These are phyloP conservation scores for Pseudopithomyces maydicus DNA, from an alignment of 2,329 filamentous ascomycete species.

Conservation along the genomic window DNA sequence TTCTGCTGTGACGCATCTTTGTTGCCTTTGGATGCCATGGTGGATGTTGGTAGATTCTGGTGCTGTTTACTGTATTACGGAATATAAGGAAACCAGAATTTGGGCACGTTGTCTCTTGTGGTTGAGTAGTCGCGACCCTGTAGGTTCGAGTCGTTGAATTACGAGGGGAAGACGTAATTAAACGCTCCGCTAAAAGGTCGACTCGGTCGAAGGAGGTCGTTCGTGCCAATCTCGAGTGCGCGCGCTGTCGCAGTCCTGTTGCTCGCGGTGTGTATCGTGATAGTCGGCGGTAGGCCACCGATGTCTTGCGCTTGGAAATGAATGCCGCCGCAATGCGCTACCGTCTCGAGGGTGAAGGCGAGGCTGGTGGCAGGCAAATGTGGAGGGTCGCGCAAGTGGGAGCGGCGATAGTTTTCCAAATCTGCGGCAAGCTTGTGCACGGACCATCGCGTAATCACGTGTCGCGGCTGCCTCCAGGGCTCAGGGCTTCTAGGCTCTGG, in stretches of 20 bases:
- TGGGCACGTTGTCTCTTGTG: not conserved
- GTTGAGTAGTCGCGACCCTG: not conserved
- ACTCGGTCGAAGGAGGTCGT: not conserved
- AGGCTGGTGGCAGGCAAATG: conserved; percentile 1
- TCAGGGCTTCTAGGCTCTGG: not conserved
- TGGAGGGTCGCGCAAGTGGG: conserved; percentile 3
- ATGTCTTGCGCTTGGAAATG: not conserved
- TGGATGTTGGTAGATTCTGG: not conserved
- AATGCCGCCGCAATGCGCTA: conserved; percentile 1
- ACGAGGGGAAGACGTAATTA: conserved; percentile 3
- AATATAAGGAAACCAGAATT: not conserved
- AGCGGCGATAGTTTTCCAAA: conserved; percentile 10
- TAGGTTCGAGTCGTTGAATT: not conserved
- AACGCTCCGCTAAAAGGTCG: conserved; percentile 5
- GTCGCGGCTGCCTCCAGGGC: not conserved
- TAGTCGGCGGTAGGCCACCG: not conserved
- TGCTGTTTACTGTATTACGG: not conserved
- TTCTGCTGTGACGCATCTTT: conserved; percentile 33
- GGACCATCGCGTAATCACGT: conserved; percentile 3
- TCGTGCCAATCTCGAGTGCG: not conserved
- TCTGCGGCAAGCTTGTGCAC: conserved; percentile 4
- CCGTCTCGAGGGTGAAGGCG: not conserved
- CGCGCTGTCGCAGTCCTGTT: not conserved
- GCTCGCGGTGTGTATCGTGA: not conserved
- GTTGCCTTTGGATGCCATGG: conserved; percentile 13